A percentile compares a stretch with the other conserved stretches of the same genome.
Evolutionary conservation across 2,329 filamentous ascomycete species (phyloP).

Genomic region (Penicillium sp.): DNA sequence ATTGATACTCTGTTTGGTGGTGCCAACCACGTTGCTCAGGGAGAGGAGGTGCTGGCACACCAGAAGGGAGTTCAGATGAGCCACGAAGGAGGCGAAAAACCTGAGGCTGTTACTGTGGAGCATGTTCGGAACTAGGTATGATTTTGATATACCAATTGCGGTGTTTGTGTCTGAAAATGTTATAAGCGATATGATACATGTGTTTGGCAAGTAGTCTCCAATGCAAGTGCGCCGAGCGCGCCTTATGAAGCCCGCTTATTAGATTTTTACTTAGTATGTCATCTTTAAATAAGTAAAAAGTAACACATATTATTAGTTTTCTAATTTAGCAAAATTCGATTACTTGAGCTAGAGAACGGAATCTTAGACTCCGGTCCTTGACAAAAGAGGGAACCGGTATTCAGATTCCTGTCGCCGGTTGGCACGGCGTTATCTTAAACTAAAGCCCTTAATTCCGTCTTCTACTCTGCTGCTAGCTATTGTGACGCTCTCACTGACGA

Average conservation of each 20-base stretch:
- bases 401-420: background rate
- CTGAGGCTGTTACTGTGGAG: constrained; percentile 24
- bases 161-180: background rate
- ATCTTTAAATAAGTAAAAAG: background rate
- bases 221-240: constrained; percentile 4
- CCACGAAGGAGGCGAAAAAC: constrained; percentile 16
- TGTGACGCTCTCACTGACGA: too few species aligned
- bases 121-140: constrained; percentile 13
- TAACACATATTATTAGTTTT: background rate
- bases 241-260: background rate
- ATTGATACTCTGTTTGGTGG: constrained; percentile 41
- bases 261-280: background rate
- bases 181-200: background rate
- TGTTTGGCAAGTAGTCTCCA: background rate
- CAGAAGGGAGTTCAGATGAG: constrained; percentile 22
- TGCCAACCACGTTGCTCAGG: constrained; percentile 35
- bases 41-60: constrained; percentile 31
- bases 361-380: background rate
- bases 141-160: background rate
- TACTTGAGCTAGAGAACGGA: background rate
- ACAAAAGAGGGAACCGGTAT: background rate
- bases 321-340: background rate
- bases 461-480: background rate
- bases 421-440: background rate
- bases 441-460: background rate